Conservation (phyloP, 768 basidiomycete genomes). For the Favolaschia claudopus region DNA sequence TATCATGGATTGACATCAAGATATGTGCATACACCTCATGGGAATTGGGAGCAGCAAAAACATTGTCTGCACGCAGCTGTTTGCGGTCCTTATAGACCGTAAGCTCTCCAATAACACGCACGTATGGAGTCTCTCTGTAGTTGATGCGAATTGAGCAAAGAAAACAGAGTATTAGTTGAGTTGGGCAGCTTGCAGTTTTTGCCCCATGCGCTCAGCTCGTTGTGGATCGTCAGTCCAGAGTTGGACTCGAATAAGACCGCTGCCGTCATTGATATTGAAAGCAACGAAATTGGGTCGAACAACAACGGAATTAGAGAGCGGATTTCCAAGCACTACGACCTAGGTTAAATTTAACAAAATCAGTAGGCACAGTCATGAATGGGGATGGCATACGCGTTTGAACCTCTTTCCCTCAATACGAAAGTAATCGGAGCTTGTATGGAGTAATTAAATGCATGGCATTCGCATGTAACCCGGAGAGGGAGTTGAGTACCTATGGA, state of each 20-base stretch:
- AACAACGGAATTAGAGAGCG: neutral
- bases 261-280: conserved; percentile 1
- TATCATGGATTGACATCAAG: conserved; percentile 31
- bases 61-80: conserved; percentile 29
- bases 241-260: neutral
- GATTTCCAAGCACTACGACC: conserved; percentile 2
- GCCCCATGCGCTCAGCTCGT: neutral
- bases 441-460: neutral
- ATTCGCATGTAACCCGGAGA: no score
- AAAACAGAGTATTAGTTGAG: no score
- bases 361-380: no score
- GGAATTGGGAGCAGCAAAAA: conserved; percentile 26
- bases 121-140: neutral
- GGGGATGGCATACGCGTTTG: neutral
- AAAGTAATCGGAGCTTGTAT: conserved; percentile 4
- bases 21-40: conserved; percentile 40
- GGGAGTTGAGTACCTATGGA: no score
- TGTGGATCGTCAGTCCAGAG: neutral
- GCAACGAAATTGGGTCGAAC: neutral
- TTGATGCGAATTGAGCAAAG: neutral
- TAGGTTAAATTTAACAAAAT: neutral
- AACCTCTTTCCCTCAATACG: neutral
- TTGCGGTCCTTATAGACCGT: conserved; percentile 24
- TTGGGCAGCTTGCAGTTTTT: conserved; percentile 7
- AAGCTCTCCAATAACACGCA: conserved; percentile 36